phyloP scores from a whole-genome alignment of 768 basidiomycete species.

The Trametes sanguinea region DNA sequence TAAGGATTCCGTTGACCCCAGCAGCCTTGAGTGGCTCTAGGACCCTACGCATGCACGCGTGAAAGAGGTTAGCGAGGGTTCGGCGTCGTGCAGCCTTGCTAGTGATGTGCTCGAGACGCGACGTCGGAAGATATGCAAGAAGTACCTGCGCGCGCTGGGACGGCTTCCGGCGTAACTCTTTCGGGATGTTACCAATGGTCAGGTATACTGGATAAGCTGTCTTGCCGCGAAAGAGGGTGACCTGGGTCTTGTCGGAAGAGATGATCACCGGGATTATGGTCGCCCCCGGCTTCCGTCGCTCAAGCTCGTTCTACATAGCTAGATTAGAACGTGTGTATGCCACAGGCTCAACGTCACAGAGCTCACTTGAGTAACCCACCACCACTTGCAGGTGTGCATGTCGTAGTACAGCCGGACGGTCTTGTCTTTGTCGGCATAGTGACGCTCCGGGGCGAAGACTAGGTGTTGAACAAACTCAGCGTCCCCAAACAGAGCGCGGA shows the following conservation, averaged over 20 bases:
- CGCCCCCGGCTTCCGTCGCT: conserved; percentile 21
- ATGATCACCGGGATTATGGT: conserved; percentile 33
- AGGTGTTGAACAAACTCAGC: conserved; percentile 34
- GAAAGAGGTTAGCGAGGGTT: conserved; percentile 28
- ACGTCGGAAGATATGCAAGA: conserved; percentile 30
- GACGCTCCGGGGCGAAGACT: conserved; percentile 37
- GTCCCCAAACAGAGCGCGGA: conserved; percentile 37
- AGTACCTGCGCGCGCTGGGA: conserved; percentile 21
- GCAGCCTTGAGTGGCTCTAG: conserved; percentile 17
- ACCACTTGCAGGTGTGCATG: conserved; percentile 52
- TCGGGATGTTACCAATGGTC: conserved; percentile 34
- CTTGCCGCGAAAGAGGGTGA: conserved; percentile 32
- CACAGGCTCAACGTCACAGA: no score
- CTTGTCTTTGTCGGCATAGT: conserved; percentile 35
- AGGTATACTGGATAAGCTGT: conserved; percentile 34
- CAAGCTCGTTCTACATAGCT: conserved; percentile 12
- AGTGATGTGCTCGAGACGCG: conserved; percentile 21
- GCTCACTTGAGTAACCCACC: conserved; percentile 50
- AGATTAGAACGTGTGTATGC: neutral
- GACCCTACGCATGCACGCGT: conserved; percentile 24
- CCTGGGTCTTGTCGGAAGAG: conserved; percentile 29
- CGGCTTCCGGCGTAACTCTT: conserved; percentile 22
- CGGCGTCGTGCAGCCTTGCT: conserved; percentile 25
- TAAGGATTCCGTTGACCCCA: conserved; percentile 16
- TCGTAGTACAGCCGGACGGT: conserved; percentile 38